Evolutionary conservation across 805 yeast genomes (phyloP), one percentile per base, ranked within the genome.

Genomic region (Lachancea quebecensis): DNA sequence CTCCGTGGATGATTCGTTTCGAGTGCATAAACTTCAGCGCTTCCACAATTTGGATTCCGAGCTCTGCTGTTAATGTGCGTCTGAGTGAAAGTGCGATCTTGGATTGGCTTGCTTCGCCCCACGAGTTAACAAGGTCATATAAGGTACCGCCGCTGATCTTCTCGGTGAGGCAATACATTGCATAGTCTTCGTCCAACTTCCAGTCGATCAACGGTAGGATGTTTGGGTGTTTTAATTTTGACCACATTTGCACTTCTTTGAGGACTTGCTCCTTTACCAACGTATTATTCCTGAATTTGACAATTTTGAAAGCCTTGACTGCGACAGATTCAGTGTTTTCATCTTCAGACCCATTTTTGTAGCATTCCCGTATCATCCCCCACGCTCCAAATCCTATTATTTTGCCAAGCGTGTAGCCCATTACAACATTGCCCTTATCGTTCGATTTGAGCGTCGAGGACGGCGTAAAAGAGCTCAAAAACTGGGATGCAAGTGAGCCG

Each of bases 371-470:
- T 10, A 89, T 82, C 27, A 82, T 74, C 10, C 96, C 95, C 84
- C 93, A 90, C 0, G 95, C 95, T 11, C 97, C 96, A 59, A 77
- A 78, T 1, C 96, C 96, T 50, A 88, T 81, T 10, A 82, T 74
- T 53, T 79, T 79, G 1, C 95, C 95, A 28, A 89, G 59, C 29
- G 65, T 72, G 52, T 79, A 78, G 12, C 77, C 80, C 67, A 82
- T 52, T 1, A 88, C 77, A 18, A 73, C 60, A 11, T 85, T 81
- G 0, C 95, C 95, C 48, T 75, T 78, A 46, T 82, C 87, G 54
- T 81, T 85, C 1, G 64, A 57, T 41, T 49, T 58, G 16, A 41
- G 25, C 1, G 62, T 53, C 9, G 52, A 34, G 30, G 62, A 50
- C n/a, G 66, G 65, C 2, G 67, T 60, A 42, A 63, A 63, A 2